These are phyloP conservation scores for Apostasia ramifera DNA, from an alignment of 106 monocot species.

Conservation along the genomic window DNA sequence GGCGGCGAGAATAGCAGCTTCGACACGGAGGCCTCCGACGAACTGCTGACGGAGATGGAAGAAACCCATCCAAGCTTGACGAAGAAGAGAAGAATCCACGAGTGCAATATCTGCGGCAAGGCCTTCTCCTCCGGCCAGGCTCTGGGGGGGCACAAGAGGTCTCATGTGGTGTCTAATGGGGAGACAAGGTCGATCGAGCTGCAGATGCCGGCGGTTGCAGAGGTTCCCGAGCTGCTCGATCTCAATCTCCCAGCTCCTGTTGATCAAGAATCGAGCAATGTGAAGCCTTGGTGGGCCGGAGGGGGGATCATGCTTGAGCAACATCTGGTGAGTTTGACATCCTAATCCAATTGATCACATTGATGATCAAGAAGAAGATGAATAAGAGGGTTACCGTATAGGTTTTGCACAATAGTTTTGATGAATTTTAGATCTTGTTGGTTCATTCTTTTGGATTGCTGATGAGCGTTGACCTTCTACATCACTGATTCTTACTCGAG, in stretches of 20 bases:
- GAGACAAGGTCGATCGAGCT: neutral
- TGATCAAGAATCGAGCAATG: conserved; percentile 18
- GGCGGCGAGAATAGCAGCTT: neutral
- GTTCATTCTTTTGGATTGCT: too few relatives aligned
- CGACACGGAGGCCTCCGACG: neutral
- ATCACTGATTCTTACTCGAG: too few relatives aligned
- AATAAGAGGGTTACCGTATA: too few relatives aligned
- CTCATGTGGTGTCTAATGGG: conserved; percentile 10
- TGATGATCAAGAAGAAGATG: too few relatives aligned
- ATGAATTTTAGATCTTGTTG: too few relatives aligned
- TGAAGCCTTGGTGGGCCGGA: conserved; percentile 6
- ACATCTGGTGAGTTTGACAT: neutral
- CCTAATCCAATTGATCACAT: too few relatives aligned
- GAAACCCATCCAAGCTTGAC: neutral
- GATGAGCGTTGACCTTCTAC: too few relatives aligned
- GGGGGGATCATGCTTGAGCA: neutral
- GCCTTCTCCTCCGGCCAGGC: conserved; percentile 31
- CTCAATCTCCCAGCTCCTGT: conserved; percentile 24
- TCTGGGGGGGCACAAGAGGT: conserved; percentile 36
- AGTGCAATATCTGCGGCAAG: conserved; percentile 26
- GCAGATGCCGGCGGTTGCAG: neutral
- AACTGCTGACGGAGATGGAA: neutral
- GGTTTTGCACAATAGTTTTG: too few relatives aligned
- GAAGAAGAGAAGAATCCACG: neutral
- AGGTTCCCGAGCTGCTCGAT: conserved; percentile 15